A percentile compares a stretch with the other conserved stretches of the same genome.
phyloP scores from a whole-genome alignment of 2,329 filamentous ascomycete genomes.

The Byssoonygena ceratinophila region DNA sequence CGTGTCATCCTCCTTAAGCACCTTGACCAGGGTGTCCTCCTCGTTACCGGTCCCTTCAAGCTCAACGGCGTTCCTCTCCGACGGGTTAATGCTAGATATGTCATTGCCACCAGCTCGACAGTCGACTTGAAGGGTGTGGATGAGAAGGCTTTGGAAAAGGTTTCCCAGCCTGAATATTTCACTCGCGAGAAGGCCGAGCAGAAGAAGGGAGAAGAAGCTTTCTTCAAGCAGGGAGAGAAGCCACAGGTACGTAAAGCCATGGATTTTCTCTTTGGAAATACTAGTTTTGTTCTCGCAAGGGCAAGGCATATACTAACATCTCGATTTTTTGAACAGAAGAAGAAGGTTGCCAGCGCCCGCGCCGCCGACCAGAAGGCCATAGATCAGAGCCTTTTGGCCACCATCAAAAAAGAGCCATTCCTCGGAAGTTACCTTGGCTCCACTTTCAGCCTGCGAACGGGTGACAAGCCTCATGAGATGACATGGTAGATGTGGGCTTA shows the following conservation, averaged over 20 bases:
- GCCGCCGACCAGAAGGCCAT: slow-evolving; percentile 97
- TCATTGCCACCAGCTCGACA: slow-evolving; percentile 41
- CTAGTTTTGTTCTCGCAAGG: no score
- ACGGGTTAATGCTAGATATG: slow-evolving; percentile 48
- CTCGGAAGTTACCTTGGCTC: slow-evolving; percentile 87
- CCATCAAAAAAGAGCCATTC: slow-evolving; percentile 96
- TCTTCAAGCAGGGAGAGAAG: slow-evolving; percentile 99
- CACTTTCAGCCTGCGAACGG: slow-evolving; percentile 97
- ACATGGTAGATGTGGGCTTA: slow-evolving; percentile 59
- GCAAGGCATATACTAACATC: no score
- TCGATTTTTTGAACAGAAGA: slow-evolving; percentile 59
- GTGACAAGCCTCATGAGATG: slow-evolving; percentile 99
- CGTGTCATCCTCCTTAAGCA: slow-evolving; percentile 97
- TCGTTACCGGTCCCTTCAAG: slow-evolving; percentile 99
- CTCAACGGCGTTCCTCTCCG: slow-evolving; percentile 98
- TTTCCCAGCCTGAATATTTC: slow-evolving; percentile 87
- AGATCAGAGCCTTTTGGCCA: slow-evolving; percentile 89
- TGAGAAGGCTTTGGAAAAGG: slow-evolving; percentile 61
- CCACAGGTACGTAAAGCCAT: slow-evolving; percentile 59
- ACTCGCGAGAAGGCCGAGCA: slow-evolving; percentile 78
- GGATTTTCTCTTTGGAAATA: neutral
- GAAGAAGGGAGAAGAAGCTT: slow-evolving; percentile 97
- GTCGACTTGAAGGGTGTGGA: slow-evolving; percentile 68
- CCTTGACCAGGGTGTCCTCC: slow-evolving; percentile 93
- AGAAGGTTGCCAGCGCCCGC: slow-evolving; percentile 82